These are phyloP conservation scores for Phytophthora litchii DNA, from an alignment of 352 stramenopile genomes.

Conservation along the genomic window DNA sequence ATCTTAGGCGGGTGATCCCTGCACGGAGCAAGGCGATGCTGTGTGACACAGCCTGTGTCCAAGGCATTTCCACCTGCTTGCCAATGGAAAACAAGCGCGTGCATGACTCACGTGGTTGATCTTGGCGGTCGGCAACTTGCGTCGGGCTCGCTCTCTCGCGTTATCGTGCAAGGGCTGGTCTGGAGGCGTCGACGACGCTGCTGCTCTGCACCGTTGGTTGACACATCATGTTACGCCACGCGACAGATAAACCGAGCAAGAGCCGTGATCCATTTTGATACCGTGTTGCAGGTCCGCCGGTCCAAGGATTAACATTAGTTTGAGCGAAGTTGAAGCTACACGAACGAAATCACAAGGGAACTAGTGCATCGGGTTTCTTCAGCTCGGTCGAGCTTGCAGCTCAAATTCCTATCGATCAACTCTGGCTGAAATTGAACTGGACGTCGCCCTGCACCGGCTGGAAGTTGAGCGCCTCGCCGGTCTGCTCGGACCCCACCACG, in stretches of 20 bases:
- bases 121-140: conserved; percentile 8
- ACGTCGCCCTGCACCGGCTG: conserved; percentile 68
- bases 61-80: conserved; percentile 1
- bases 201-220: conserved; percentile 19
- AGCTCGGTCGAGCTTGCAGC: too few species aligned
- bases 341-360: conserved; percentile 21
- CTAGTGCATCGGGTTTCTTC: conserved; percentile 4
- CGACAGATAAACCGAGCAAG: neutral
- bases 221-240: conserved; percentile 28
- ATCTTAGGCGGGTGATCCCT: conserved; percentile 17
- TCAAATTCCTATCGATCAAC: conserved; percentile 18
- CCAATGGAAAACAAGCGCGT: conserved; percentile 13
- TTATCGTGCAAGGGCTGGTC: conserved; percentile 19
- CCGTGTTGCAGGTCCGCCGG: neutral
- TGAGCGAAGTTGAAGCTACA: neutral
- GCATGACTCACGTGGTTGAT: conserved; percentile 12
- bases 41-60: too few species aligned
- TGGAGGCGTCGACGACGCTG: neutral
- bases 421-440: conserved; percentile 77
- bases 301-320: too few species aligned
- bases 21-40: neutral
- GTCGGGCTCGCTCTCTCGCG: conserved; percentile 16
- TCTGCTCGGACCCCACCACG: conserved; percentile 47
- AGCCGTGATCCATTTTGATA: neutral
- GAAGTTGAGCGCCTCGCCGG: conserved; percentile 62